Evolutionary conservation across 352 stramenopile species (phyloP).

Genomic region (Globisporangium irregulare): DNA sequence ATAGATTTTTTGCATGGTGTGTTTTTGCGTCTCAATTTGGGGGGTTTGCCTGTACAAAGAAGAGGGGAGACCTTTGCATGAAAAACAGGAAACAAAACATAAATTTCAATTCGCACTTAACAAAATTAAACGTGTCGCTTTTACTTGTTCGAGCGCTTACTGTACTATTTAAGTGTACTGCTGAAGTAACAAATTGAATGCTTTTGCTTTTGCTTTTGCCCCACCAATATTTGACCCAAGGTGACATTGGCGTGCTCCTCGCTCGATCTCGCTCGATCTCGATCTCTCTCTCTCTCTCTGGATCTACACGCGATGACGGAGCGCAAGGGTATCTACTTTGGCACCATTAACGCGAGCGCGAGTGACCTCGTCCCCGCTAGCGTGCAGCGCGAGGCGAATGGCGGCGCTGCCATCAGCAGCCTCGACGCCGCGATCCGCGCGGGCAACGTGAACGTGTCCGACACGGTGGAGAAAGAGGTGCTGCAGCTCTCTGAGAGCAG

Average conservation of each 20-base stretch:
- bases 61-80: too few relatives aligned
- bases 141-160: too few relatives aligned
- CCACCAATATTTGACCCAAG: slow-evolving; percentile 2
- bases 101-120: too few relatives aligned
- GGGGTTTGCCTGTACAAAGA: too few relatives aligned
- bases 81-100: too few relatives aligned
- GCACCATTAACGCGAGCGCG: slow-evolving; percentile 43
- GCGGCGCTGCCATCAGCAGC: slow-evolving; percentile 20
- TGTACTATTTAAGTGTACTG: too few relatives aligned
- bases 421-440: slow-evolving; percentile 71
- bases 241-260: not conserved
- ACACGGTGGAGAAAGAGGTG: slow-evolving; percentile 78
- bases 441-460: slow-evolving; percentile 79
- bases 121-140: too few relatives aligned
- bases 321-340: slow-evolving; percentile 83
- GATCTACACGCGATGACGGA: slow-evolving; percentile 38
- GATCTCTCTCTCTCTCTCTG: not conserved
- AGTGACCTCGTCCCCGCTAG: slow-evolving; percentile 46
- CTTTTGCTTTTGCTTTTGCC: not conserved
- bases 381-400: slow-evolving; percentile 21
- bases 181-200: too few relatives aligned
- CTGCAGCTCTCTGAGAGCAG: slow-evolving; percentile 84
- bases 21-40: too few relatives aligned
- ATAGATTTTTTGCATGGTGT: too few relatives aligned
- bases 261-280: not conserved